Base-by-base conservation (phyloP, 805 yeast genomes). In the Lipomyces chichibuensis region DNA sequence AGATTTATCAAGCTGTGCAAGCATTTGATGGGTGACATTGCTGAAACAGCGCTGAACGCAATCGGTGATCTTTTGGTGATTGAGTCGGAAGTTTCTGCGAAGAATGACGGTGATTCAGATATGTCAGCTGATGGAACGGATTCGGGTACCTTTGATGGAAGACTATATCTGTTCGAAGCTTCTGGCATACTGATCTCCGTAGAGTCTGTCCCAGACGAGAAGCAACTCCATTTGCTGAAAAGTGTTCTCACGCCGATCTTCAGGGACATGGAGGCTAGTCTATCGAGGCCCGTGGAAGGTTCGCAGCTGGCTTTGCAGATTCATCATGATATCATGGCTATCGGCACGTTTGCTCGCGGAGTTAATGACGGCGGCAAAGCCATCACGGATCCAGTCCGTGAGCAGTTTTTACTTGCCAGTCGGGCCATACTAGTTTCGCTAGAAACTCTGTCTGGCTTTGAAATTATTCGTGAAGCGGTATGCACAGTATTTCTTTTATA, bases 291-390 rank as follows among this genome's bases (percentile, higher is more conserved):
- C 4, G 75, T 72, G 23, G 73, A 80, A 77, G 81, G 81, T 33
- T 80, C 82, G 49, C 80, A 82, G 54, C 74, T 84, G 43, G 83
- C 88, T 1, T 78, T 91, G 57, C 95, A 91, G 75, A 88, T 92
- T 2, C 97, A 95, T 77, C 98, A 94, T 76, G 84, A 88, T 43
- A 79, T 95, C 59, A 86, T 91, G 87, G 93, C 97, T 0, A 85
- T 94, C 57, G 98, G 97, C 57, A 91, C 97, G 0, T 84, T 93
- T 74, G 89, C 92, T 2, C 86, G 95, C 75, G 98, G 98, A 3
- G 87, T 90, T 73, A 95, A 89, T 65, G 84, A 83, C 60, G 75
- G 74, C 20, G 72, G 69, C 46, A 65, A 71, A 46, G 54, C 54
- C 23, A 58, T 63, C 13, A 59, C 64, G 7, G 67, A 64, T n/a